Conservation (phyloP, 805 yeast genomes). For the Candida namnaoensis region DNA sequence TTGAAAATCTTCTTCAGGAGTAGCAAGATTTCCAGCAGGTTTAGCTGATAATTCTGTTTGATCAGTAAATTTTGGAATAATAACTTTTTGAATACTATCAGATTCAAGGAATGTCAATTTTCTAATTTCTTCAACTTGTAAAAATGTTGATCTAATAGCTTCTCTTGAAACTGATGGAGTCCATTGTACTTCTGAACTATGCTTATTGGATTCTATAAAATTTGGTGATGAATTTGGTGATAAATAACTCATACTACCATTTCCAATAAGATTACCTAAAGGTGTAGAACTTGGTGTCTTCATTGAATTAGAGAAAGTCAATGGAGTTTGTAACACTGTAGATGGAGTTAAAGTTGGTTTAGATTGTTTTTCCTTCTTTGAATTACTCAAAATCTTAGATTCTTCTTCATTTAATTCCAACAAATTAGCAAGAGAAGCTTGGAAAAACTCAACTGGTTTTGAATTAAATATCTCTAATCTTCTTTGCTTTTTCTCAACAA, state of each 20-base stretch:
- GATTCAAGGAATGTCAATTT: slow-evolving; percentile 8
- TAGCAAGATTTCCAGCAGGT: background rate
- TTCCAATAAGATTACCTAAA: background rate
- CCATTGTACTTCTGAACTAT: slow-evolving; percentile 11
- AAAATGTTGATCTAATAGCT: slow-evolving; percentile 14
- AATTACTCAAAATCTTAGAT: slow-evolving; percentile 10
- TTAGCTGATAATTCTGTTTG: too few relatives aligned
- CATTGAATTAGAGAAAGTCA: slow-evolving; percentile 15
- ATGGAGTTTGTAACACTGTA: slow-evolving; percentile 18
- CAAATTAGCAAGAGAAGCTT: slow-evolving; percentile 16
- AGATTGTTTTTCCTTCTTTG: slow-evolving; percentile 6
- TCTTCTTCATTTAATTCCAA: slow-evolving; percentile 18
- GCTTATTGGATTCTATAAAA: slow-evolving; percentile 1
- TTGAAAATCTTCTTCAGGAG: background rate
- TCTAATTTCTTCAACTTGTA: slow-evolving; percentile 10
- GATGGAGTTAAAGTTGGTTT: slow-evolving; percentile 17
- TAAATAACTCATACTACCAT: slow-evolving; percentile 7
- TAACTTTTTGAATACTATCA: background rate
- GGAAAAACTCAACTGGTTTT: slow-evolving; percentile 15
- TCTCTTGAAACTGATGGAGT: slow-evolving; percentile 11
- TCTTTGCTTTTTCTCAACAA: slow-evolving; percentile 11
- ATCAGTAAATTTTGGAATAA: background rate
- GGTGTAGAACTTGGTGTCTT: slow-evolving; percentile 16
- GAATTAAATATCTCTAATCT: slow-evolving; percentile 13
- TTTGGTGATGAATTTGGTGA: slow-evolving; percentile 17